Conservation (phyloP, 208 protist species). For the Endotrypanum monterogeii region DNA sequence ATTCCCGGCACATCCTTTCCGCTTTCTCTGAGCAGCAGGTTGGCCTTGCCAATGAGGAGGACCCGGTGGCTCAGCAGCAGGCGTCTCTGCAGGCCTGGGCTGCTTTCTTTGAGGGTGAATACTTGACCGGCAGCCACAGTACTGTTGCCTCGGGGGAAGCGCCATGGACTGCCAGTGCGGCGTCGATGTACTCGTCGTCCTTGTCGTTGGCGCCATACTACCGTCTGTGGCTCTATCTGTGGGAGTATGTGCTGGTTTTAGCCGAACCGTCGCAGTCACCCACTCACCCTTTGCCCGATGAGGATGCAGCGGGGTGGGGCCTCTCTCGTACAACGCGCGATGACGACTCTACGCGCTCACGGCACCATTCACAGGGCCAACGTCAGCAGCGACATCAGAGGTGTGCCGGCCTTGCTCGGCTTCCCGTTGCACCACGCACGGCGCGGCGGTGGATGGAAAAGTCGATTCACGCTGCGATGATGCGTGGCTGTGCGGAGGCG, state of each 20-base stretch:
- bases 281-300: background rate
- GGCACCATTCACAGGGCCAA: background rate
- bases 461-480: constrained; percentile 4
- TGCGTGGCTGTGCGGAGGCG: constrained; percentile 6
- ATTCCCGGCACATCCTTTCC: background rate
- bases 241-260: constrained; percentile 55
- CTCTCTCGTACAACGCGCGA: background rate
- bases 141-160: background rate
- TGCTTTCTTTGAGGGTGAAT: constrained; percentile 11
- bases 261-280: background rate
- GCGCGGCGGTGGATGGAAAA: constrained; percentile 34
- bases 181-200: background rate
- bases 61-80: constrained; percentile 8
- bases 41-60: constrained; percentile 25
- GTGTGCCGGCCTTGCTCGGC: background rate
- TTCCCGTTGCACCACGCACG: constrained; percentile 15
- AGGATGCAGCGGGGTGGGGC: background rate
- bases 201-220: constrained; percentile 28
- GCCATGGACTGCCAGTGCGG: background rate
- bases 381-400: background rate
- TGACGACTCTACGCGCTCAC: background rate
- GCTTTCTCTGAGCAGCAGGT: background rate
- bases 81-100: constrained; percentile 29
- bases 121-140: constrained; percentile 2
- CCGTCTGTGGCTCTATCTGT: constrained; percentile 67